Conservation (phyloP, 202 grass and related monocot genomes). For the Musa balbisiana region DNA sequence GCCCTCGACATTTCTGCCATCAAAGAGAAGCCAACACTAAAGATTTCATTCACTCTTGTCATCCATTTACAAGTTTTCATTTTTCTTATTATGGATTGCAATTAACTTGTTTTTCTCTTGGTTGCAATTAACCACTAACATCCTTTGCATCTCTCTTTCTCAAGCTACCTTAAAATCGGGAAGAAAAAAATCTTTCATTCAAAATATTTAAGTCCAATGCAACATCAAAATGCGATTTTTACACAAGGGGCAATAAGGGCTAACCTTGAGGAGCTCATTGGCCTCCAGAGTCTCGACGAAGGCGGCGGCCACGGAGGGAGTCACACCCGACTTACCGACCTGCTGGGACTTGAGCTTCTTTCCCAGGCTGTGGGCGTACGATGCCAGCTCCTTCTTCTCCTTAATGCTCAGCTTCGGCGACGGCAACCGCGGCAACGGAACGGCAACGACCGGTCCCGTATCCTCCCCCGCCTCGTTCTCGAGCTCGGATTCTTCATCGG, state of each 20-base stretch:
- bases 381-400: slow-evolving; percentile 88
- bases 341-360: slow-evolving; percentile 94
- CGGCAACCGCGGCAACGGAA: slow-evolving; percentile 35
- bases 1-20: too few relatives aligned
- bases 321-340: slow-evolving; percentile 84
- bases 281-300: slow-evolving; percentile 76
- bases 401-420: slow-evolving; percentile 69
- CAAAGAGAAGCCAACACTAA: too few relatives aligned
- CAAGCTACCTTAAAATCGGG: neutral
- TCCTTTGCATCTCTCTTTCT: neutral
- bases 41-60: too few relatives aligned
- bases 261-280: slow-evolving; percentile 94
- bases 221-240: neutral
- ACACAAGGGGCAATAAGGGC: neutral
- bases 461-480: slow-evolving; percentile 3
- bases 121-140: too few relatives aligned
- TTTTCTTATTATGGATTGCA: too few relatives aligned
- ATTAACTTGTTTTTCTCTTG: too few relatives aligned
- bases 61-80: too few relatives aligned
- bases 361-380: slow-evolving; percentile 76
- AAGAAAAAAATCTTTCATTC: neutral
- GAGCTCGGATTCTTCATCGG: neutral
- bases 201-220: neutral
- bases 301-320: slow-evolving; percentile 48
- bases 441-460: slow-evolving; percentile 7